Conservation (phyloP, 2,329 filamentous ascomycete species). For the Xylariomycetidae sp. region DNA sequence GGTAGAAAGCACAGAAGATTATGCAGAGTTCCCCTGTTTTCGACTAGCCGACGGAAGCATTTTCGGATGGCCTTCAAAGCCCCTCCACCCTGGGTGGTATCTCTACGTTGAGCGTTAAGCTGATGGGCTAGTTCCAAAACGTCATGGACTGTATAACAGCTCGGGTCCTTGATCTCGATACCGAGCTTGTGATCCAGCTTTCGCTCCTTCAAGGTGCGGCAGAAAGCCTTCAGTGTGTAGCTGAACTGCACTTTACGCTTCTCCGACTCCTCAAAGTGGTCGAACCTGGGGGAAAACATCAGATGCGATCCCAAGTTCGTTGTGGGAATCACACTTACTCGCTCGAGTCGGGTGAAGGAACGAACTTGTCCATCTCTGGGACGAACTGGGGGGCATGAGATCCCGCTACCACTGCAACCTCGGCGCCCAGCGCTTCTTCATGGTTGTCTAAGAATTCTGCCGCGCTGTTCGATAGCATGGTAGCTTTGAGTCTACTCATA, state of each 20-base stretch:
- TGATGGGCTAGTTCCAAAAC: constrained; percentile 10
- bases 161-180: constrained; percentile 9
- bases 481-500: too few relatives aligned
- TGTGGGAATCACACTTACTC: neutral
- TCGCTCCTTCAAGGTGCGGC: constrained; percentile 8
- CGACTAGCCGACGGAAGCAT: constrained; percentile 7
- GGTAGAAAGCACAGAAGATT: constrained; percentile 12
- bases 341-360: constrained; percentile 4
- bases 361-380: constrained; percentile 9
- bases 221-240: constrained; percentile 7
- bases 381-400: constrained; percentile 7
- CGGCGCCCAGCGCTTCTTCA: constrained; percentile 7
- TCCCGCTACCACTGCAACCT: constrained; percentile 7
- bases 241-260: constrained; percentile 9
- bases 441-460: constrained; percentile 11
- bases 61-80: constrained; percentile 9
- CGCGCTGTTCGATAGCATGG: constrained; percentile 9
- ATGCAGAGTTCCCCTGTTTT: constrained; percentile 8
- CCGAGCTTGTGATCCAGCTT: constrained; percentile 10
- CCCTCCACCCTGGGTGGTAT: constrained; percentile 6
- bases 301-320: too few relatives aligned
- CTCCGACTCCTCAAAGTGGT: constrained; percentile 11
- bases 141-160: constrained; percentile 10
- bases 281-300: constrained; percentile 1
- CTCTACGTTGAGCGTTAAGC: constrained; percentile 8